Percentiles rank a stretch among this genome's conserved stretches.
Evolutionary conservation across 2,329 filamentous ascomycete genomes (phyloP).

Genomic region (Ophiostoma angusticollis): DNA sequence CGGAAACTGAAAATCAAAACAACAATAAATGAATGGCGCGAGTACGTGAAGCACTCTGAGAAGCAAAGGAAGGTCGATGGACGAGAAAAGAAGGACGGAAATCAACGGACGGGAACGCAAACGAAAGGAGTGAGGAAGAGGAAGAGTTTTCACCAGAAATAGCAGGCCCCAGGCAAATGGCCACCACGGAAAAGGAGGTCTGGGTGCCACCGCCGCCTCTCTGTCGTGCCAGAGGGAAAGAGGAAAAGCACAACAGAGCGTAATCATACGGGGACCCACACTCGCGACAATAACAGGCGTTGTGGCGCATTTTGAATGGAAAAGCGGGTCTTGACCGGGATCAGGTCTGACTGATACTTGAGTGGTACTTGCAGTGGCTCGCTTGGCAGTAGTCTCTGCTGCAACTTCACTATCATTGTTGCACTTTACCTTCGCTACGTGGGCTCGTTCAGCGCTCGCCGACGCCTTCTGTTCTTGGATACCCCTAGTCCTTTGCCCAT

Average conservation of each 20-base stretch:
- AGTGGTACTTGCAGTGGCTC: too few relatives aligned
- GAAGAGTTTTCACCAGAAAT: not conserved
- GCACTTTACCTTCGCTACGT: too few relatives aligned
- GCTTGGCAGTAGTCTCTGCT: too few relatives aligned
- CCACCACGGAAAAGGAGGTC: not conserved
- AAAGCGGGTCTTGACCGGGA: not conserved
- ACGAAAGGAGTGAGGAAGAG: slow-evolving; percentile 3
- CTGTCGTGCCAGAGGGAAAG: slow-evolving; percentile 1
- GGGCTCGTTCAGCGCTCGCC: too few relatives aligned
- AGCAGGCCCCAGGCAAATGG: not conserved
- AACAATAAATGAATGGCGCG: slow-evolving; percentile 9
- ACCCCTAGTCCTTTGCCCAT: too few relatives aligned
- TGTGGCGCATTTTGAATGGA: too few relatives aligned
- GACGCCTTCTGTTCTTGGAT: too few relatives aligned
- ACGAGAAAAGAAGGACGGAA: slow-evolving; percentile 2
- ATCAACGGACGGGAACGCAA: not conserved
- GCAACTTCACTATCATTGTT: too few relatives aligned
- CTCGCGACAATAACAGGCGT: slow-evolving; percentile 6
- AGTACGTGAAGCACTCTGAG: slow-evolving; percentile 9
- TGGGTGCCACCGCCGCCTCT: not conserved
- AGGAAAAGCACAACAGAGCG: slow-evolving; percentile 5
- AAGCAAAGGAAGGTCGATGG: not conserved
- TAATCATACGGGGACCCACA: slow-evolving; percentile 8
- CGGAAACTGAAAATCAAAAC: not conserved
- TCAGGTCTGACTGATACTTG: too few relatives aligned